Percentiles rank a stretch among this genome's conserved stretches.
phyloP scores from a whole-genome alignment of 176 grass and related monocot genomes.

The Musa troglodytarum region DNA sequence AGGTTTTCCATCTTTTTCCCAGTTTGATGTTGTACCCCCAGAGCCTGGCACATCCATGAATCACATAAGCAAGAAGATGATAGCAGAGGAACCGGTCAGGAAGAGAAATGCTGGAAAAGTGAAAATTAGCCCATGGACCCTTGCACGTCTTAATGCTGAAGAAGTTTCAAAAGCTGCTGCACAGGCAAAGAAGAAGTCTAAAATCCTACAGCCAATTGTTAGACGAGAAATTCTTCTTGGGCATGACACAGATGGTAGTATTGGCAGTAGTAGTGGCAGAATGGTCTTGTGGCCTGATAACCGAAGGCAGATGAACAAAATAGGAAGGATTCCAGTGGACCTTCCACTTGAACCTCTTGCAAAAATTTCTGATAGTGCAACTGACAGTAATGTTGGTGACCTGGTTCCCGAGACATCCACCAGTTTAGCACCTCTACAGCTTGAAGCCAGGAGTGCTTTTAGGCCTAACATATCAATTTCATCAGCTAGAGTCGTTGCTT shows the following conservation, averaged over 20 bases:
- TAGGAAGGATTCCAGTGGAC: slow-evolving; percentile 40
- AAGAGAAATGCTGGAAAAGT: slow-evolving; percentile 55
- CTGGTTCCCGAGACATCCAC: slow-evolving; percentile 35
- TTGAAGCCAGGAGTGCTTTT: slow-evolving; percentile 86
- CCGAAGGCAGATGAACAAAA: slow-evolving; percentile 34
- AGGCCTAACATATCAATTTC: slow-evolving; percentile 39
- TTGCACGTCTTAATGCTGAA: slow-evolving; percentile 91
- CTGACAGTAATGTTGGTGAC: slow-evolving; percentile 47
- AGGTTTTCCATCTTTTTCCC: slow-evolving; percentile 20
- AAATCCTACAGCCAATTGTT: slow-evolving; percentile 57
- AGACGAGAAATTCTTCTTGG: slow-evolving; percentile 24
- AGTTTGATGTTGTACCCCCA: slow-evolving; percentile 94
- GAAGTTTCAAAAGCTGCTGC: slow-evolving; percentile 94
- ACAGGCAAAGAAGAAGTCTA: slow-evolving; percentile 79
- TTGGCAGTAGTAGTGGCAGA: slow-evolving; percentile 26
- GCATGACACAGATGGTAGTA: slow-evolving; percentile 31
- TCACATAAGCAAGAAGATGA: slow-evolving; percentile 50
- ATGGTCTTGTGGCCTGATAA: slow-evolving; percentile 26
- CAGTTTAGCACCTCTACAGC: slow-evolving; percentile 74
- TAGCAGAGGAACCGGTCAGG: slow-evolving; percentile 55
- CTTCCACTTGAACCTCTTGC: slow-evolving; percentile 77
- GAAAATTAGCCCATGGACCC: slow-evolving; percentile 94
- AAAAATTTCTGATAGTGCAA: slow-evolving; percentile 52
- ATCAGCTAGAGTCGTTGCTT: slow-evolving; percentile 38
- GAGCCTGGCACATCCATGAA: slow-evolving; percentile 58